Evolutionary conservation across 345 rosid species (phyloP).

Genomic region (Salix purpurea): DNA sequence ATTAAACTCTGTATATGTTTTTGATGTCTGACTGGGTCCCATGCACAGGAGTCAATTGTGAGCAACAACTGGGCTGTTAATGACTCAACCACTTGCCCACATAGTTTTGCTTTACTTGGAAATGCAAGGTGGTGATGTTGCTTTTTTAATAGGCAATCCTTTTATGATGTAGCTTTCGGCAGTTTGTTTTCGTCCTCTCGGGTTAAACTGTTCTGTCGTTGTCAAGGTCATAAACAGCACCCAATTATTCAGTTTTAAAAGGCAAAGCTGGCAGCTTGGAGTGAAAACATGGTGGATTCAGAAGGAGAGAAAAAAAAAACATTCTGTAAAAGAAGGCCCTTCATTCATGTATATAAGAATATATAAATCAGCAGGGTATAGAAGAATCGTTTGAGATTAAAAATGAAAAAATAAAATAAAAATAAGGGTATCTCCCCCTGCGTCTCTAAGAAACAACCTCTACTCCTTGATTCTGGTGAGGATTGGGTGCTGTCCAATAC

Average conservation of each 20-base stretch:
- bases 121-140: too few species aligned
- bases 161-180: too few species aligned
- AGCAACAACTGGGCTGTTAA: not conserved
- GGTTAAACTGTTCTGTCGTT: too few species aligned
- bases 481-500: slow-evolving; percentile 62
- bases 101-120: too few species aligned
- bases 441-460: not conserved
- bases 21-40: not conserved
- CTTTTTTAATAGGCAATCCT: too few species aligned
- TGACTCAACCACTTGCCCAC: too few species aligned
- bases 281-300: not conserved
- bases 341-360: too few species aligned
- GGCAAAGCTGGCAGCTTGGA: not conserved
- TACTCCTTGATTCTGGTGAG: not conserved
- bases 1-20: not conserved
- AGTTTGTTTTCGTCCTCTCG: too few species aligned
- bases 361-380: not conserved
- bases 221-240: not conserved
- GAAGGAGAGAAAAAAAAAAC: rapidly evolving
- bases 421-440: not conserved
- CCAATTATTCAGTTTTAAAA: too few species aligned
- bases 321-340: too few species aligned
- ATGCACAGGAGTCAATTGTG: not conserved
- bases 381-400: not conserved
- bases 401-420: not conserved